Base-by-base conservation (phyloP, 2,329 filamentous ascomycete species). In the Microdochium paspali region DNA sequence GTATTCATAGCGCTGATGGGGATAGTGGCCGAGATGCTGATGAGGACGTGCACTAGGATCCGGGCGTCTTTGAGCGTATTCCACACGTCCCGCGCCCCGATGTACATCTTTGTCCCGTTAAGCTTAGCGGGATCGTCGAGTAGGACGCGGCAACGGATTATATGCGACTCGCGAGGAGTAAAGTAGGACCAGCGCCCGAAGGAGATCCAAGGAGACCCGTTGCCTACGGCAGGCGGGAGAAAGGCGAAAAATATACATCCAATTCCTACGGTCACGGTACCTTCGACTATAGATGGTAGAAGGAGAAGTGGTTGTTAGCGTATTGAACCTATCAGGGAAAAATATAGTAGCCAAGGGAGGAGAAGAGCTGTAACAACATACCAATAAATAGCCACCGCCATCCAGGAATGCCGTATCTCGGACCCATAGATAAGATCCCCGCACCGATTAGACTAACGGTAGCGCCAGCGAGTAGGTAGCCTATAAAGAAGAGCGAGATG, bases 301-400 rank as follows among this genome's bases (percentile, higher is more conserved):
- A 5, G 18, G 24, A 10, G 18, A 30, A n/a, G n/a, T n/a, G 12
- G n/a, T 24, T 2, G 20, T 7, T 13, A n/a, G n/a, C n/a, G n/a
- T n/a, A n/a, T n/a, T n/a, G n/a, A n/a, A n/a, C n/a, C n/a, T n/a
- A n/a, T n/a, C n/a, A n/a, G n/a, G n/a, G n/a, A n/a, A n/a, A n/a
- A n/a, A n/a, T n/a, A n/a, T n/a, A n/a, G n/a, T n/a, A n/a, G n/a
- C n/a, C n/a, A n/a, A n/a, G n/a, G 15, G 10, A 40, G 49, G 46
- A 47, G 44, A 23, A 25, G 24, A 12, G 12, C 18, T 12, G n/a
- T 24, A 9, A 13, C 6, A 1, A 56, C 59, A 45, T 58, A 76
- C 71, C 55, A 10, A 76, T 47, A 39, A 75, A 76, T 1, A 76
- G 66, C 71, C 71, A 76, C 50, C 73, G 68, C 73, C 73, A 77